These are phyloP conservation scores for Aureobasidium sp. DNA, from an alignment of 2,329 filamentous ascomycete species.

Conservation along the genomic window DNA sequence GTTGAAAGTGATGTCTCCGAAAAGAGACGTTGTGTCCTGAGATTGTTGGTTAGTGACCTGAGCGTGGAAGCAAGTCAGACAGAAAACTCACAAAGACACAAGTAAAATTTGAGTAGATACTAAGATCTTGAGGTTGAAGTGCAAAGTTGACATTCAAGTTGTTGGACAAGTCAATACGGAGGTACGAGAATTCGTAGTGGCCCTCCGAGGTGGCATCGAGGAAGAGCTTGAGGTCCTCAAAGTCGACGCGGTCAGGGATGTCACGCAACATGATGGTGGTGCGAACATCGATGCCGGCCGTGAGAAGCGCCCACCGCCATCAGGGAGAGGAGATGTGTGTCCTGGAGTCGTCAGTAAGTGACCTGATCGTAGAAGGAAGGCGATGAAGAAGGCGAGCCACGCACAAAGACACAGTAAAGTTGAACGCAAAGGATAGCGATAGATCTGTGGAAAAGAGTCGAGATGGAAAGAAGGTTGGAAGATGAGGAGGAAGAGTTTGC, in stretches of 20 bases:
- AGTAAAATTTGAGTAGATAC: constrained; percentile 63
- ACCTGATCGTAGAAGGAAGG: not conserved
- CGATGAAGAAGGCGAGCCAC: not conserved
- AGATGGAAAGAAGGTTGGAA: not conserved
- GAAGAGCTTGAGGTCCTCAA: constrained; percentile 57
- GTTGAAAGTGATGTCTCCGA: constrained; percentile 77
- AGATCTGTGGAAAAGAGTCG: not conserved
- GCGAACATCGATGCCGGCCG: not conserved
- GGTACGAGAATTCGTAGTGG: constrained; percentile 88
- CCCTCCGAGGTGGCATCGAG: constrained; percentile 72
- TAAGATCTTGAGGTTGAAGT: constrained; percentile 78
- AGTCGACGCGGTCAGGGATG: constrained; percentile 84
- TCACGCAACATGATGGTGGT: constrained; percentile 44
- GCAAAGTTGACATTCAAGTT: constrained; percentile 41
- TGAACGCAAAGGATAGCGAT: not conserved
- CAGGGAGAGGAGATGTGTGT: not conserved
- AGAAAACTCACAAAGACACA: constrained; percentile 24
- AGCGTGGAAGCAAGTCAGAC: not conserved
- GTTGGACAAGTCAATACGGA: constrained; percentile 59
- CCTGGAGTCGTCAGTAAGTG: not conserved
- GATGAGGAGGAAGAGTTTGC: not conserved
- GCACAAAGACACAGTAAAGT: not conserved
- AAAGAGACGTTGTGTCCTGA: constrained; percentile 78
- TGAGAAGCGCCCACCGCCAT: too few relatives aligned
- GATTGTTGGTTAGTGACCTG: constrained; percentile 67